Percentiles rank a stretch among this genome's conserved stretches.
phyloP scores from a whole-genome alignment of 257 asterid species.

The Linaria vulgaris region DNA sequence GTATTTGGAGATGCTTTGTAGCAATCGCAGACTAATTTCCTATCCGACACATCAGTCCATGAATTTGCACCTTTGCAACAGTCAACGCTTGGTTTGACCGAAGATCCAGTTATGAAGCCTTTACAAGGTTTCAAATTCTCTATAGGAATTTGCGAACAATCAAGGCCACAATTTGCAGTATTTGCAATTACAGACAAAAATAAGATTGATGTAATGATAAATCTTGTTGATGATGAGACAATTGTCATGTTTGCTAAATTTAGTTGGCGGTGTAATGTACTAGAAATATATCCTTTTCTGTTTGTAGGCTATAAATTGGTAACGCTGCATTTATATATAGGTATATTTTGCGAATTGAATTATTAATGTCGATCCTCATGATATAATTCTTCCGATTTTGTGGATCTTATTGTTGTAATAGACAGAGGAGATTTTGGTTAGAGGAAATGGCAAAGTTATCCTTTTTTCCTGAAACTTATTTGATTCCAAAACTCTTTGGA shows the following conservation, averaged over 20 bases:
- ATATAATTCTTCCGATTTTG: too few relatives aligned
- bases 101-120: constrained; percentile 10
- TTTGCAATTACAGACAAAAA: not conserved
- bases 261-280: not conserved
- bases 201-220: not conserved
- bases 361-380: too few relatives aligned
- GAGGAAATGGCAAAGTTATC: too few relatives aligned
- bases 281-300: too few relatives aligned
- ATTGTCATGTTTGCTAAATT: not conserved
- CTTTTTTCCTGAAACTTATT: too few relatives aligned
- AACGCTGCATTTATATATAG: too few relatives aligned
- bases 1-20: constrained; percentile 7
- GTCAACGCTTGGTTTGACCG: not conserved
- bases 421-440: too few relatives aligned
- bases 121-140: constrained; percentile 7
- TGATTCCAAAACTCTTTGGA: too few relatives aligned
- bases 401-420: too few relatives aligned
- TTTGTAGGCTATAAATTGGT: too few relatives aligned
- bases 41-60: not conserved
- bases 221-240: not conserved
- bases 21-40: not conserved
- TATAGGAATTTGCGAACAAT: constrained; percentile 8
- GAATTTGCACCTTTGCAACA: constrained; percentile 10
- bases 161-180: not conserved
- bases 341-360: too few relatives aligned